These are phyloP conservation scores for Arthromyces matolae DNA, from an alignment of 768 basidiomycete genomes.

Conservation along the genomic window DNA sequence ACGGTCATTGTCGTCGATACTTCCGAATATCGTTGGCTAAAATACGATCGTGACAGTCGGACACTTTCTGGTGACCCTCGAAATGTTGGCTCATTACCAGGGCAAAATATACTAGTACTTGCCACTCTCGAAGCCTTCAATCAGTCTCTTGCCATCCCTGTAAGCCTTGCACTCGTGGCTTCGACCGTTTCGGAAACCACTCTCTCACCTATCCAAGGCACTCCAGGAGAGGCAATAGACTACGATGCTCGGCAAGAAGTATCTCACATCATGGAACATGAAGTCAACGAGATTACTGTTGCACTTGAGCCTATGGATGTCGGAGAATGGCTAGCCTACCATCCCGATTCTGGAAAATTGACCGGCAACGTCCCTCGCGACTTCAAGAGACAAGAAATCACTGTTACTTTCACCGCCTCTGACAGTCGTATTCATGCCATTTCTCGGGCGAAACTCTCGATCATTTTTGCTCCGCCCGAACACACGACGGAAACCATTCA, in stretches of 20 bases:
- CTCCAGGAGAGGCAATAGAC: conserved; percentile 45
- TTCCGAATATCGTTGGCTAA: conserved; percentile 55
- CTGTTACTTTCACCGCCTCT: conserved; percentile 64
- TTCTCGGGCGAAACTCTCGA: conserved; percentile 57
- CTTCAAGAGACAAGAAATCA: conserved; percentile 38
- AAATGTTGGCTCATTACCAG: conserved; percentile 32
- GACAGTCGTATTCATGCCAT: conserved; percentile 64
- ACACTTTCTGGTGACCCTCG: conserved; percentile 68
- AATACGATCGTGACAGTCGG: conserved; percentile 51
- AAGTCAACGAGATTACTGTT: conserved; percentile 51
- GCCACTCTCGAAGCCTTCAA: conserved; percentile 61
- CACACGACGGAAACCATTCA: conserved; percentile 35
- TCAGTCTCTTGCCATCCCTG: conserved; percentile 59
- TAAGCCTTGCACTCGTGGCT: conserved; percentile 63
- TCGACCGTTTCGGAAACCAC: conserved; percentile 65
- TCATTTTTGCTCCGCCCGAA: conserved; percentile 41
- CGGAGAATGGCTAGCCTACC: conserved; percentile 50
- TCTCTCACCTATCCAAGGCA: conserved; percentile 54
- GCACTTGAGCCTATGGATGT: conserved; percentile 50
- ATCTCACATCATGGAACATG: conserved; percentile 43
- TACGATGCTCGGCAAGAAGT: conserved; percentile 57
- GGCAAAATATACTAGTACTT: conserved; percentile 40
- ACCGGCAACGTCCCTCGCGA: conserved; percentile 53
- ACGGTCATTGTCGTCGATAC: conserved; percentile 55
- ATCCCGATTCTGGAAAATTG: conserved; percentile 41